phyloP scores from a whole-genome alignment of 1,139 yeast species.

The Lodderomyces theae region DNA sequence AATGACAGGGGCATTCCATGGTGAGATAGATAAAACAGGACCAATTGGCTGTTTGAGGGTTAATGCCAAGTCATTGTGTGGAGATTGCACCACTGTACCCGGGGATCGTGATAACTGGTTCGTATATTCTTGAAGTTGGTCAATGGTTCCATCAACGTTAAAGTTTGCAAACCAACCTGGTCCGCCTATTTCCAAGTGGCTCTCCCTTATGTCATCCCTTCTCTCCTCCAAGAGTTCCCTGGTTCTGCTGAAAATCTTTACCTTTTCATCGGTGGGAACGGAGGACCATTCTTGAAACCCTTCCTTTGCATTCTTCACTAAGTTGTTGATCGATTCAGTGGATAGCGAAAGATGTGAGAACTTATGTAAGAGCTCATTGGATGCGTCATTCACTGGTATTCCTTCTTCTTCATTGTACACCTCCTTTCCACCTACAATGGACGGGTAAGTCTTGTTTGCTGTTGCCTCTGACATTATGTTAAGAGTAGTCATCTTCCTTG shows the following conservation, averaged over 20 bases:
- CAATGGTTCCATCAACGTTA: conserved; percentile 27
- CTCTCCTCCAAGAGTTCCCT: conserved; percentile 16
- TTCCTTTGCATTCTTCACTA: conserved; percentile 16
- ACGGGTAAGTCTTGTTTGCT: conserved; percentile 13
- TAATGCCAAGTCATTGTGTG: conserved; percentile 26
- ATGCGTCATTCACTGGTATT: conserved; percentile 17
- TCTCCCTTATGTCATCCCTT: conserved; percentile 19
- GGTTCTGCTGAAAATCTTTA: conserved; percentile 21
- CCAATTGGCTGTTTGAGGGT: conserved; percentile 40
- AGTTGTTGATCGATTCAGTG: conserved; percentile 6
- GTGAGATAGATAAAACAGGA: conserved; percentile 43
- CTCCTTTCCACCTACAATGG: conserved; percentile 21
- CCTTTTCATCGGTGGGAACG: conserved; percentile 16
- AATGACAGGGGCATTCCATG: conserved; percentile 51
- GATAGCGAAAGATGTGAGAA: conserved; percentile 13
- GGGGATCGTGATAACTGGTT: conserved; percentile 19
- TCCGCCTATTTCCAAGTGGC: conserved; percentile 36
- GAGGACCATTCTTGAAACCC: conserved; percentile 32
- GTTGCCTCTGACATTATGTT: too few relatives aligned
- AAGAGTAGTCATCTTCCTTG: too few relatives aligned
- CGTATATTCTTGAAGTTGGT: conserved; percentile 25
- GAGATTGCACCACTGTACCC: conserved; percentile 24
- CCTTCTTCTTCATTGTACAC: conserved; percentile 4
- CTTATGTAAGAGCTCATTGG: conserved; percentile 14
- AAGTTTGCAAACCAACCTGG: conserved; percentile 37